Conservation (phyloP, 2,329 filamentous ascomycete genomes). For the Samsoniella hepiali region DNA sequence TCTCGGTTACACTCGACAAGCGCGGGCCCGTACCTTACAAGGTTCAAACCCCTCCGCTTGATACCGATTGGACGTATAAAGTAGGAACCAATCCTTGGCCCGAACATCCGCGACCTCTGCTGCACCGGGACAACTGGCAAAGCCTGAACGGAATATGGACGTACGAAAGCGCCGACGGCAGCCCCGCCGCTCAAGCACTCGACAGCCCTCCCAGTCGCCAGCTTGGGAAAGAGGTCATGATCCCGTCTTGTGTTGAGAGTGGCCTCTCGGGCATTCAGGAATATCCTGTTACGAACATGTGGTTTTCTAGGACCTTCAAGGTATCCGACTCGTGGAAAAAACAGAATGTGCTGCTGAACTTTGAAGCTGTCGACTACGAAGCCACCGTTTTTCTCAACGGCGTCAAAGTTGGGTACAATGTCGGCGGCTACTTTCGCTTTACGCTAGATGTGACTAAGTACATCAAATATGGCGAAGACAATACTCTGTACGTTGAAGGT, state of each 20-base stretch:
- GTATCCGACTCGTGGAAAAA: slow-evolving; percentile 46
- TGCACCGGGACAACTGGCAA: slow-evolving; percentile 52
- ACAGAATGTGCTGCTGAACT: slow-evolving; percentile 49
- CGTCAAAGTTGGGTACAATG: slow-evolving; percentile 47
- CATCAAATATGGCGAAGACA: slow-evolving; percentile 40
- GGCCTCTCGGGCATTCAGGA: slow-evolving; percentile 48
- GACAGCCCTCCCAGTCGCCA: slow-evolving; percentile 26
- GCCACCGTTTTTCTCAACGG: slow-evolving; percentile 58
- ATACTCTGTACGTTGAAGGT: slow-evolving; percentile 48
- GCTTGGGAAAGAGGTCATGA: slow-evolving; percentile 39
- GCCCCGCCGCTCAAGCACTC: slow-evolving; percentile 19
- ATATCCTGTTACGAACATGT: slow-evolving; percentile 41
- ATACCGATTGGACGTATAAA: slow-evolving; percentile 47
- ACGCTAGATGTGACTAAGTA: slow-evolving; percentile 54
- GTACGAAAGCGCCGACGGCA: slow-evolving; percentile 37
- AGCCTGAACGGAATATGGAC: slow-evolving; percentile 59
- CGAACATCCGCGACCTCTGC: slow-evolving; percentile 55
- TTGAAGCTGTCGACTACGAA: slow-evolving; percentile 58
- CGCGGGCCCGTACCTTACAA: slow-evolving; percentile 28
- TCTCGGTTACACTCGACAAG: slow-evolving; percentile 5
- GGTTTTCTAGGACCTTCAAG: slow-evolving; percentile 50
- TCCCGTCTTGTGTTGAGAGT: slow-evolving; percentile 45
- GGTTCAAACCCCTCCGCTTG: slow-evolving; percentile 37
- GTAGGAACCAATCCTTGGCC: slow-evolving; percentile 52
- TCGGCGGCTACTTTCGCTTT: slow-evolving; percentile 62